Evolutionary conservation across 2,329 filamentous ascomycete species (phyloP), one percentile per base, ranked within the genome.

Genomic region (Aspergillus pseudonomiae): DNA sequence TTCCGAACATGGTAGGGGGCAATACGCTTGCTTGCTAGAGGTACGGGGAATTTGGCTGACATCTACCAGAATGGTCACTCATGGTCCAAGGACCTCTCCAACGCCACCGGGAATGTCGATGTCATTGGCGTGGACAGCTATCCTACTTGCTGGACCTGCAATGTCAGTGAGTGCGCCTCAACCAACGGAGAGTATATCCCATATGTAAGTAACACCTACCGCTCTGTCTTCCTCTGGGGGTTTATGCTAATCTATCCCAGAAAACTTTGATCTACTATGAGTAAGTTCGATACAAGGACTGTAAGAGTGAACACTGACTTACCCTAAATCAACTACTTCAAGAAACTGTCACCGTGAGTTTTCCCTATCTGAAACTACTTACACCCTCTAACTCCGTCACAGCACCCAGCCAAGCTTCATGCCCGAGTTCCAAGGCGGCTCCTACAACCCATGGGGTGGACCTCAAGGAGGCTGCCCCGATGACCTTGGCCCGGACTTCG

Each of bases 141-240:
- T 55, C 73, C 10, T 83, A 88, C 64, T 82, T 89, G 87, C 77
- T 89, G 86, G 86, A 87, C 84, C 59, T 90, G 88, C 71, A 86
- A 89, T 61, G 75, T 88, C 10, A 83, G 81, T 34, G 86, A 88
- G 63, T 89, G 88, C 68, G 85, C 83, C 1, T 82, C 84, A 2
- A 86, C 85, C 0, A 89, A 89, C 66, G 86, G 86, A 24, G 74
- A 84, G 65, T 86, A 86, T 48, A 82, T 86, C 1, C 81, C 86
- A 2, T 89, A 87, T 71, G 52, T 55, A 24, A 24, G 52, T 55
- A 39, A 3, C 11, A 2, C 48, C 14, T 34, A 9, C 4, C 14
- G 14, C 34, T 6, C 10, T 36, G 28, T n/a, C 52, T 24, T 26
- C 26, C 3, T 24, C 21, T 39, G 6, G n/a, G 2, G 24, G 1